Conservation (phyloP, 2,329 filamentous ascomycete species). For the Magnaporthiopsis rhizophila region DNA sequence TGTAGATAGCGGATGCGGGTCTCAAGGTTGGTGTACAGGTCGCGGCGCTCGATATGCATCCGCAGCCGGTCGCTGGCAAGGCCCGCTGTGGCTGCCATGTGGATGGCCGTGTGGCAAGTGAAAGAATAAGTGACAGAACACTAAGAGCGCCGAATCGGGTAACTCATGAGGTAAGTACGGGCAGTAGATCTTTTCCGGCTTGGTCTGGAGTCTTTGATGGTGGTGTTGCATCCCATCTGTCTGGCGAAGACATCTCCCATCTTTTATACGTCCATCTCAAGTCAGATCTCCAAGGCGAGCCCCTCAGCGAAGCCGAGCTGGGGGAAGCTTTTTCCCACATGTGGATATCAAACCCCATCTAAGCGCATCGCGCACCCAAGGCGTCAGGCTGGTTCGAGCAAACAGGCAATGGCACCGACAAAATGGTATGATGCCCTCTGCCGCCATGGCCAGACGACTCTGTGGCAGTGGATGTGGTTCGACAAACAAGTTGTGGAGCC, state of each 20-base stretch:
- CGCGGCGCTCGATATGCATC: constrained; percentile 60
- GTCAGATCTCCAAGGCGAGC: background rate
- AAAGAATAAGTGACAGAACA: no score
- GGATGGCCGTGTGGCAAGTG: background rate
- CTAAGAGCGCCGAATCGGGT: no score
- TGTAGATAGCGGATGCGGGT: constrained; percentile 65
- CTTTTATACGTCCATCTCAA: background rate
- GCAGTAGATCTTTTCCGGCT: no score
- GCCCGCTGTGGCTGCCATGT: constrained; percentile 5
- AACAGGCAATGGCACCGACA: background rate
- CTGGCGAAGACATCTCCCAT: background rate
- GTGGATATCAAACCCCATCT: background rate
- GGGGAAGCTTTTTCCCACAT: background rate
- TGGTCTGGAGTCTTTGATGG: background rate
- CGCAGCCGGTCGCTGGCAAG: constrained; percentile 5
- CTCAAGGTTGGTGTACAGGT: constrained; percentile 64
- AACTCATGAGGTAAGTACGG: no score
- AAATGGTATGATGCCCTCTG: background rate
- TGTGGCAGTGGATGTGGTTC: background rate
- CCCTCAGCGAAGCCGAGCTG: background rate
- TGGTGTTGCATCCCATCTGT: background rate
- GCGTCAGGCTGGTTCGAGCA: background rate
- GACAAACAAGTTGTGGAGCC: background rate
- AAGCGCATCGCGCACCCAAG: background rate
- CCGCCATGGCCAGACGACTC: background rate